Percentiles rank a stretch among this genome's conserved stretches.
Conservation (phyloP, 1,139 yeast genomes). For the Magnusiomyces tetraspermus region DNA sequence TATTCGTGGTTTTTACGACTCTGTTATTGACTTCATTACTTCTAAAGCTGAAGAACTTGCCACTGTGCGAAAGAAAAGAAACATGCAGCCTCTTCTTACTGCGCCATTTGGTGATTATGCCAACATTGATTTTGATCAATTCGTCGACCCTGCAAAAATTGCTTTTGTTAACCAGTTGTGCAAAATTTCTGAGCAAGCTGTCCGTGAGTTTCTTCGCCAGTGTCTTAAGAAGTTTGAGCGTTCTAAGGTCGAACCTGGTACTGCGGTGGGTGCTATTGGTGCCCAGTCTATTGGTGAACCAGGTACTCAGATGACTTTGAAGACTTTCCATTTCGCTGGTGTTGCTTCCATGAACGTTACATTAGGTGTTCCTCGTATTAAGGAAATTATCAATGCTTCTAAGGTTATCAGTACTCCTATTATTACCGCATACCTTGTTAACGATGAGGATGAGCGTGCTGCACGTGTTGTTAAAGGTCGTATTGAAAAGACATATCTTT, state of each 20-base stretch:
- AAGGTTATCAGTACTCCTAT: slow-evolving; percentile 94
- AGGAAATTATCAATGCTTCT: slow-evolving; percentile 95
- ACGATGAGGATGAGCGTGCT: slow-evolving; percentile 91
- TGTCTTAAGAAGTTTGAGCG: slow-evolving; percentile 76
- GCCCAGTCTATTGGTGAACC: slow-evolving; percentile 99
- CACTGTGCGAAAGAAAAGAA: slow-evolving; percentile 46
- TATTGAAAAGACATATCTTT: slow-evolving; percentile 80
- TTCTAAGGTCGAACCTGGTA: slow-evolving; percentile 97
- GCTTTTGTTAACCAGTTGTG: slow-evolving; percentile 62
- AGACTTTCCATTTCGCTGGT: slow-evolving; percentile 99
- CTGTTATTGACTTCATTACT: slow-evolving; percentile 54
- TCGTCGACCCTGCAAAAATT: slow-evolving; percentile 28
- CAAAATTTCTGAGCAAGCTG: slow-evolving; percentile 54
- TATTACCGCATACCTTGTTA: slow-evolving; percentile 86
- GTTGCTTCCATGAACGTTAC: slow-evolving; percentile 99
- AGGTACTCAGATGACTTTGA: slow-evolving; percentile 97
- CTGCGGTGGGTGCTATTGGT: slow-evolving; percentile 99
- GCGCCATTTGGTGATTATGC: slow-evolving; percentile 38
- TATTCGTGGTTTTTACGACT: slow-evolving; percentile 69
- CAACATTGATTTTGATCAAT: slow-evolving; percentile 41
- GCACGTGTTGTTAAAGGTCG: slow-evolving; percentile 98
- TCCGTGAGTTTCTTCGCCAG: slow-evolving; percentile 60
- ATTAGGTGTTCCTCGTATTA: slow-evolving; percentile 97
- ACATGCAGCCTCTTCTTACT: slow-evolving; percentile 38
- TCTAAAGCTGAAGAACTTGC: slow-evolving; percentile 53